Percentiles rank a stretch among this genome's conserved stretches.
Evolutionary conservation across 441 rosid genomes (phyloP).

Genomic region (Lagerstroemia fauriei): DNA sequence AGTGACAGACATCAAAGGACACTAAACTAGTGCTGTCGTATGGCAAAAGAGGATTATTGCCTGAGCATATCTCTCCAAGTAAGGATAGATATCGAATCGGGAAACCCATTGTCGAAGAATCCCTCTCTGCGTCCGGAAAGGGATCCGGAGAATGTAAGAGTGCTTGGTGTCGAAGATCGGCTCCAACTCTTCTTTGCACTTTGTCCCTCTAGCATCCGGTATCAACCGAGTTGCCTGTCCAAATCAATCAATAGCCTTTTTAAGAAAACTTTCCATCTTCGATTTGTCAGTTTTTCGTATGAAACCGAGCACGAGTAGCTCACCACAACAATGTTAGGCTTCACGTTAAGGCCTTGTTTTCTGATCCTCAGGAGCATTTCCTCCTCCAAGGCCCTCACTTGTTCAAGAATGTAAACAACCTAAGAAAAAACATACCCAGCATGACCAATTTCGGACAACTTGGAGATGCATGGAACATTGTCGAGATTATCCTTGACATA

Average conservation of each 20-base stretch:
- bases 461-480: not conserved
- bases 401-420: slow-evolving; percentile 96
- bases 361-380: slow-evolving; percentile 67
- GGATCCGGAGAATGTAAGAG: slow-evolving; percentile 78
- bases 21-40: not conserved
- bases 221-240: slow-evolving; percentile 72
- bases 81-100: slow-evolving; percentile 83
- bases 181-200: slow-evolving; percentile 79
- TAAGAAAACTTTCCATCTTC: not conserved
- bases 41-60: slow-evolving; percentile 34
- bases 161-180: slow-evolving; percentile 66
- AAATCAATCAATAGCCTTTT: not conserved
- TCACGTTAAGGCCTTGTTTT: slow-evolving; percentile 69
- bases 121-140: slow-evolving; percentile 70
- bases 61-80: slow-evolving; percentile 71
- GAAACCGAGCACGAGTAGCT: slow-evolving; percentile 21
- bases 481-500: not conserved
- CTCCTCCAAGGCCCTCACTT: slow-evolving; percentile 88
- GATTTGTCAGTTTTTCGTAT: not conserved
- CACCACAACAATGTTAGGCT: slow-evolving; percentile 85
- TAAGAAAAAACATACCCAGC: slow-evolving; percentile 21
- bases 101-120: slow-evolving; percentile 80
- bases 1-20: not conserved
- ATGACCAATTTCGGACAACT: not conserved
- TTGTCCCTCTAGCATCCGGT: slow-evolving; percentile 79